Percentiles rank a stretch among this genome's conserved stretches.
Evolutionary conservation across 768 basidiomycete genomes (phyloP).

Genomic region (Steccherinum ochraceum): DNA sequence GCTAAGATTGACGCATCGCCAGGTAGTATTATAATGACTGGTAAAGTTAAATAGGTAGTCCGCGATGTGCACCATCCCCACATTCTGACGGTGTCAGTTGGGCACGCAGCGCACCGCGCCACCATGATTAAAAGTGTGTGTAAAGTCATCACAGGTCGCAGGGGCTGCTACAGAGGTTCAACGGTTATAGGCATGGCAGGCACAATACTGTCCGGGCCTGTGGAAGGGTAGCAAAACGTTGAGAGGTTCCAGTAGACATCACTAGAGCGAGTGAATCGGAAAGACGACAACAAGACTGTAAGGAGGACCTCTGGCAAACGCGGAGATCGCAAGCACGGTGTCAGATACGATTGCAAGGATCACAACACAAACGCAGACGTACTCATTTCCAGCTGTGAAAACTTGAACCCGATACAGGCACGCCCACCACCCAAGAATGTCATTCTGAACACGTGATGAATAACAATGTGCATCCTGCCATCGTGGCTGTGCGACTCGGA

Average conservation of each 20-base stretch:
- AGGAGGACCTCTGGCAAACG: constrained; percentile 10
- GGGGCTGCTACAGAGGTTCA: no score
- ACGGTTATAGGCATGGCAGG: background rate
- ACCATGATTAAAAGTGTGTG: no score
- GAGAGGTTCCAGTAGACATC: constrained; percentile 12
- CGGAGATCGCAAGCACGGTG: background rate
- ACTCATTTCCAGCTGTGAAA: constrained; percentile 15
- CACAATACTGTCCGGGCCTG: background rate
- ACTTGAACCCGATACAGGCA: constrained; percentile 32
- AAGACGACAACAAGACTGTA: constrained; percentile 9
- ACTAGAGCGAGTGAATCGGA: constrained; percentile 3
- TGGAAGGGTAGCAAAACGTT: constrained; percentile 11
- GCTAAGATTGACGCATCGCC: no score
- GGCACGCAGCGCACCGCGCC: no score
- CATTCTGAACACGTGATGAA: constrained; percentile 59
- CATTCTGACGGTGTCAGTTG: no score
- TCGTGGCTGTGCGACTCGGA: background rate
- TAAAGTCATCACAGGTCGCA: no score
- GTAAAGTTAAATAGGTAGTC: no score
- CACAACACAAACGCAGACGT: no score
- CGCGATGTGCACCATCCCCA: no score
- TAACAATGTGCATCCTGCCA: no score
- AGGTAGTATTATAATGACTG: no score
- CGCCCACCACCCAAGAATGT: constrained; percentile 60
- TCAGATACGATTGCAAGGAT: no score